These are phyloP conservation scores for Cinnamomum chago DNA, from an alignment of 164 flowering plant genomes.

Conservation along the genomic window DNA sequence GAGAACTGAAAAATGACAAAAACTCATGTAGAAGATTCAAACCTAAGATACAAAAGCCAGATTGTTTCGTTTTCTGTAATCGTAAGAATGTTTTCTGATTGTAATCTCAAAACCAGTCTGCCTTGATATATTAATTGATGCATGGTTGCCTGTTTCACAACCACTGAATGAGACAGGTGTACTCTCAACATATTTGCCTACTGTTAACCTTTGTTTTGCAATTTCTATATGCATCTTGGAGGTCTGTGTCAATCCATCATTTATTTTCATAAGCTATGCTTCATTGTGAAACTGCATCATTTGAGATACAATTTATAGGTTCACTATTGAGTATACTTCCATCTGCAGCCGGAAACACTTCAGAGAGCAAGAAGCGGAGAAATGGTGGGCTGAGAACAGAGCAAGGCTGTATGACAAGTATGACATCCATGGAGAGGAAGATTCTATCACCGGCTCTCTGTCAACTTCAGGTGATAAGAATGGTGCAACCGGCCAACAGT, in stretches of 20 bases:
- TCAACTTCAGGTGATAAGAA: slow-evolving; percentile 7
- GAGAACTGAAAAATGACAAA: no score
- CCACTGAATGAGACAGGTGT: background rate
- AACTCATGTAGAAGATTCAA: no score
- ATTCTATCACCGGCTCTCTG: slow-evolving; percentile 7
- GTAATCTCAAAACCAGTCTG: no score
- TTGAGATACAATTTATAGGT: background rate
- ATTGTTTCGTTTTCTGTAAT: no score
- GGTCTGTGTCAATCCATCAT: background rate
- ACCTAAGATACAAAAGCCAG: no score
- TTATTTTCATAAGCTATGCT: background rate
- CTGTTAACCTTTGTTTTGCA: background rate
- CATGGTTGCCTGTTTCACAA: background rate
- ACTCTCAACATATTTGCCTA: background rate
- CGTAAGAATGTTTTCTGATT: no score
- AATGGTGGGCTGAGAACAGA: slow-evolving; percentile 81
- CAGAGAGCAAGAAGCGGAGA: slow-evolving; percentile 74
- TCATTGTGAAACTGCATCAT: background rate
- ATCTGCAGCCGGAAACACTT: slow-evolving; percentile 63
- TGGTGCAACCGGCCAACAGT: slow-evolving; percentile 3
- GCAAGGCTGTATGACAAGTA: slow-evolving; percentile 52
- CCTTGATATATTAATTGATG: background rate
- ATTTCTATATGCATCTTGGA: no score
- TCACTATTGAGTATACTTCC: background rate
- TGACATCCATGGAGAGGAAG: slow-evolving; percentile 24